A percentile compares a stretch with the other conserved stretches of the same genome.
Conservation (phyloP, 495 filamentous ascomycete species). For the Penicillium cataractarum region DNA sequence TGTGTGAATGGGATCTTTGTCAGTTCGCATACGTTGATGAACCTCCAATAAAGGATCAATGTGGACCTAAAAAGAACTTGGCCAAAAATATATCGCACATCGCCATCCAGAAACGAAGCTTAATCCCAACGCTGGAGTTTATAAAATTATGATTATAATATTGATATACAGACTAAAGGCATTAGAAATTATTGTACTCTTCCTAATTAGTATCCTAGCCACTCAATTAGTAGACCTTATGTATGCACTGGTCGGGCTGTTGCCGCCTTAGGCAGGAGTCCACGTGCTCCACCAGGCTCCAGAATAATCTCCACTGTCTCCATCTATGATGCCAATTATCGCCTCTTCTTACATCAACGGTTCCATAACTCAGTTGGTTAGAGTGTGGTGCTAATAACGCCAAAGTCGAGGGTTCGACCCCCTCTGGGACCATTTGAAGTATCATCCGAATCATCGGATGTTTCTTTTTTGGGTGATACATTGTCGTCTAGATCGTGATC, state of each 20-base stretch:
- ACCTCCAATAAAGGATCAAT: no score
- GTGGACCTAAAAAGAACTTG: no score
- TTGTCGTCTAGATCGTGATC: neutral
- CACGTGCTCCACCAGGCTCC: neutral
- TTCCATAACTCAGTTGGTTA: conserved; percentile 12
- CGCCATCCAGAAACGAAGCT: no score
- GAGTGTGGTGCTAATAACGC: conserved; percentile 11
- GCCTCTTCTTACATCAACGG: neutral
- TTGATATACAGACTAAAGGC: no score
- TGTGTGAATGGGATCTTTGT: no score
- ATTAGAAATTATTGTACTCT: neutral
- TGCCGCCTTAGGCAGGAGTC: neutral
- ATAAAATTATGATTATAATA: no score
- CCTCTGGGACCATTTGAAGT: conserved; percentile 4
- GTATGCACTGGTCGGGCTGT: neutral
- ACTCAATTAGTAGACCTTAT: no score
- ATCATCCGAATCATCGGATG: neutral
- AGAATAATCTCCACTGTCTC: neutral
- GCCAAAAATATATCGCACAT: no score
- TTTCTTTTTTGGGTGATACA: neutral
- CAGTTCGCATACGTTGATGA: no score
- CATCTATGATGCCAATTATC: neutral
- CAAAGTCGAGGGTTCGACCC: conserved; percentile 11
- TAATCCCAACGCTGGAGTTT: no score
- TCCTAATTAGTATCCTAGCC: neutral